A percentile compares a stretch with the other conserved stretches of the same genome.
Conservation (phyloP, 176 grass and related monocot species). For the Bolboschoenus planiculmis region DNA sequence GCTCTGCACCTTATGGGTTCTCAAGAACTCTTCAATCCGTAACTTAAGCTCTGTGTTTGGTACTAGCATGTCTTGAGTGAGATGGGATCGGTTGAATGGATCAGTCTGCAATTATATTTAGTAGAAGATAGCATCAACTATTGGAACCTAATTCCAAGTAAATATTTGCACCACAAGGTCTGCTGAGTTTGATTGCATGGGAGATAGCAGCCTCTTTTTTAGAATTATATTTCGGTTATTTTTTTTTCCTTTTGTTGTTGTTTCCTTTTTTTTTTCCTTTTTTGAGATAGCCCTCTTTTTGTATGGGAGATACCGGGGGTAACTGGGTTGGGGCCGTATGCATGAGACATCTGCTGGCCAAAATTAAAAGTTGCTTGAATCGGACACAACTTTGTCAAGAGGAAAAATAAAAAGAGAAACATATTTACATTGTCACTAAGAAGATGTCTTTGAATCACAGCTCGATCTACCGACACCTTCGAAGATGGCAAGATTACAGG, state of each 20-base stretch:
- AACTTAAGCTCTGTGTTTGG: slow-evolving; percentile 61
- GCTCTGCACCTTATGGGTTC: slow-evolving; percentile 40
- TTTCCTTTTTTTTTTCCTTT: not conserved
- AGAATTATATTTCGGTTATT: not conserved
- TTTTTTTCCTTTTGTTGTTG: not conserved
- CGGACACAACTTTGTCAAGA: not conserved
- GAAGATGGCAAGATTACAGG: slow-evolving; percentile 93
- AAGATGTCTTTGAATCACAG: slow-evolving; percentile 89
- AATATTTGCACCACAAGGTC: not conserved
- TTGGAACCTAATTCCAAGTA: not conserved
- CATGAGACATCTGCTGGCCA: not conserved
- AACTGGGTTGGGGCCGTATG: not conserved
- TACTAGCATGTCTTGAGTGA: slow-evolving; percentile 93
- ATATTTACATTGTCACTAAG: slow-evolving; percentile 78
- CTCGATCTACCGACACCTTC: slow-evolving; percentile 60
- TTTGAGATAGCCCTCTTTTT: too few relatives aligned
- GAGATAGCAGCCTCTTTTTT: not conserved
- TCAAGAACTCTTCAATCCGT: slow-evolving; percentile 67
- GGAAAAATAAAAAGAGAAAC: not conserved
- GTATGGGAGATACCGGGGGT: too few relatives aligned
- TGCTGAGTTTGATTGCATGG: not conserved
- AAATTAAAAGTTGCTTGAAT: not conserved
- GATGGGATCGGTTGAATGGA: slow-evolving; percentile 91
- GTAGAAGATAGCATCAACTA: not conserved
- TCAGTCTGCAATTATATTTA: slow-evolving; percentile 56